Evolutionary conservation across 202 grass and related monocot genomes (phyloP), one percentile per base, ranked within the genome.

Genomic region (Carex sylvatica): DNA sequence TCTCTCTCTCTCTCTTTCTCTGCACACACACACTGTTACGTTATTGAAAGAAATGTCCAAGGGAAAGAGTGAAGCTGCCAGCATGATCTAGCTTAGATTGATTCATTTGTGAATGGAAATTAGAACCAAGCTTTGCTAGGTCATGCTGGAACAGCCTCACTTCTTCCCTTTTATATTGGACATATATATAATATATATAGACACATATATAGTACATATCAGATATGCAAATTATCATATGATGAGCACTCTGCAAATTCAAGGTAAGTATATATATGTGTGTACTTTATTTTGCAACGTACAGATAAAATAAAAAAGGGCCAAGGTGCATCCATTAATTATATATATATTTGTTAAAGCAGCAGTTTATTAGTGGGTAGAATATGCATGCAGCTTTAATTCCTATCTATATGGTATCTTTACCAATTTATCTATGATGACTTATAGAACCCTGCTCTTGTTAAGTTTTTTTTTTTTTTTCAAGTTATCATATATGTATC

Each of bases 1-100:
- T 54, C 51, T 54, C 10, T 54, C 49, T 75, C 4, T 28, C 23
- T 80, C 7, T 2, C 0, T 10, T 9, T 10, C 44, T 11, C 44
- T 2, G 9, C 7, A 46, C 46, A 49, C 46, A 49, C 46, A 47
- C 61, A 52, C 14, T 19, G 42, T 40, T 19, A 22, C 13, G 42
- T 40, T 19, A 22, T n/a, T 35, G 22, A 77, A 35, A 59, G 35
- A 19, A 83, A 14, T 89, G 87, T 23, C 18, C 87, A 71, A 62
- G 79, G 87, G 87, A 89, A 89, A 42, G 87, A 89, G 84, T 89
- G 87, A 89, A 89, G 87, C 87, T 89, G 87, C 87, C 87, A 89
- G 87, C 87, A 89, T 89, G 87, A 89, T 89, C 87, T 86, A 89
- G 80, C 87, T 83, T 26, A 82, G 83, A 61, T 53, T 73, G 64